Base-by-base conservation (phyloP, 148 eudicot species). In the Agrostemma githago region DNA sequence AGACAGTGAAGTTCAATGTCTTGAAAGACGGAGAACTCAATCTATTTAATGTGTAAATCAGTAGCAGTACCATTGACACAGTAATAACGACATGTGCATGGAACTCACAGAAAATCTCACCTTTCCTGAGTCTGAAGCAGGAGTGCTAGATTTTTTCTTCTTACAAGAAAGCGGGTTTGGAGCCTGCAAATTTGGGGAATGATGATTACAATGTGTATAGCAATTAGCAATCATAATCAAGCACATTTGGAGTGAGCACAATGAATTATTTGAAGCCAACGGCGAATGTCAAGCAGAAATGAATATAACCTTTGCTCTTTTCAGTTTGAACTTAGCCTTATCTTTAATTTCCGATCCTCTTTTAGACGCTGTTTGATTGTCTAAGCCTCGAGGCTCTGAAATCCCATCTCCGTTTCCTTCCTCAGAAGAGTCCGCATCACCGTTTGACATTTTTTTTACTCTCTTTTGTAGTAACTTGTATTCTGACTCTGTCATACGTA, bases 161-260 rank as follows among this genome's bases (percentile, higher is more conserved):
- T 85, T 89, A 74, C 97, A 86, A 5, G 98, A 94, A 37, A 91
- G 93, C 20, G 98, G 98, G 74, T 94, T 94, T 66, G 97, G 96
- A 78, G 93, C 97, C 97, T 94, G 87, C 76, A 84, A 78, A 42
- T 38, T 75, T 57, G 64, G 7, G 44, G 6, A 62, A n/a, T 39
- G 39, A 19, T 72, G 53, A 37, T 46, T 40, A 65, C 42, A 11
- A n/a, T 53, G 12, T 17, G 51, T n/a, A 60, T 8, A 10, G 6
- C 6, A 37, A 56, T 8, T 20, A 60, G 60, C 51, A 16, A 60
- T 4, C 7, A 60, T 8, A 63, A 37, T 63, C 6, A 34, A 63
- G 42, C 39, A 14, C 42, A 64, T 62, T 62, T 62, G 2, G 65
- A 8, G 65, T 62, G 37, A 20, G 37, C 26, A 20, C 34, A 20